These are phyloP conservation scores for Candida coleopterorum DNA, from an alignment of 805 yeast genomes.

Conservation along the genomic window DNA sequence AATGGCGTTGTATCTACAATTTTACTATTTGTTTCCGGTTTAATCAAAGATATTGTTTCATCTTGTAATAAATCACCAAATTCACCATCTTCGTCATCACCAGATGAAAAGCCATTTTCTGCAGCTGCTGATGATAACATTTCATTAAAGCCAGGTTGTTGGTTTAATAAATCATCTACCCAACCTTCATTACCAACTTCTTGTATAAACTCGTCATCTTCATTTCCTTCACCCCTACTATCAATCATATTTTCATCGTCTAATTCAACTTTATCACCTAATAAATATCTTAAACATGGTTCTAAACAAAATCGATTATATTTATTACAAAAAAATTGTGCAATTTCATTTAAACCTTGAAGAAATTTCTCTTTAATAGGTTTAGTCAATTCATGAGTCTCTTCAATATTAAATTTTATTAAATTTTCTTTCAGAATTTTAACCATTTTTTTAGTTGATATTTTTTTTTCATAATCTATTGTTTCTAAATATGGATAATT, in stretches of 20 bases:
- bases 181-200: conserved; percentile 39
- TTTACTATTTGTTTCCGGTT: conserved; percentile 5
- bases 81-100: conserved; percentile 26
- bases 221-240: conserved; percentile 17
- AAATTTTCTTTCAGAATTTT: conserved; percentile 18
- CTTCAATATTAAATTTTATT: conserved; percentile 61
- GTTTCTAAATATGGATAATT: conserved; percentile 67
- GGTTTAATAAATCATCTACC: conserved; percentile 38
- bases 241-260: conserved; percentile 29
- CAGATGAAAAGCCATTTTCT: conserved; percentile 16
- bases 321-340: conserved; percentile 49
- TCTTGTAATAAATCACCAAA: conserved; percentile 38
- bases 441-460: conserved; percentile 12
- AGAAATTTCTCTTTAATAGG: conserved; percentile 49
- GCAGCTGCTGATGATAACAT: conserved; percentile 3
- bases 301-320: conserved; percentile 70
- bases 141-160: conserved; percentile 25
- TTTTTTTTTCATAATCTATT: conserved; percentile 9
- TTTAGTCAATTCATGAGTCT: conserved; percentile 61
- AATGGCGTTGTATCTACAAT: conserved; percentile 72
- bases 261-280: conserved; percentile 70
- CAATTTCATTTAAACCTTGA: conserved; percentile 48
- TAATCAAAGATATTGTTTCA: conserved; percentile 28
- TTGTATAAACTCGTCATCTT: conserved; percentile 17
- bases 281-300: conserved; percentile 64